These are phyloP conservation scores for Pseudocercospora musae DNA, from an alignment of 2,329 filamentous ascomycete genomes.

Conservation along the genomic window DNA sequence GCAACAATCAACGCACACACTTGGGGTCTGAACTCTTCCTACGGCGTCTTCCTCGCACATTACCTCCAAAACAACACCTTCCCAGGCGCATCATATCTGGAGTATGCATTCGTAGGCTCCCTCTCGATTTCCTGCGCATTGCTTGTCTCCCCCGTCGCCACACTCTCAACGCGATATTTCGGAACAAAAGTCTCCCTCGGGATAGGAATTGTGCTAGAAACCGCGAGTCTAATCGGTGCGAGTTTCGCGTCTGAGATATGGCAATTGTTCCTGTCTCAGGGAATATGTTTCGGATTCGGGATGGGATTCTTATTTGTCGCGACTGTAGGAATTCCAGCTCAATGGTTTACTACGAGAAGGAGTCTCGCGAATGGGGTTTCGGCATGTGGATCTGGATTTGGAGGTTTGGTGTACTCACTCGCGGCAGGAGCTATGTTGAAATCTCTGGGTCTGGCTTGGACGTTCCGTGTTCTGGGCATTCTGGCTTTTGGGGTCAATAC, in stretches of 20 bases:
- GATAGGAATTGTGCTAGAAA: conserved; percentile 62
- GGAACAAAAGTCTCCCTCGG: conserved; percentile 65
- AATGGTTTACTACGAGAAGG: conserved; percentile 69
- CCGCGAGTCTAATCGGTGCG: conserved; percentile 64
- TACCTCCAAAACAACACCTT: conserved; percentile 66
- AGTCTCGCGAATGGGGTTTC: conserved; percentile 68
- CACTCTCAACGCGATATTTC: conserved; percentile 56
- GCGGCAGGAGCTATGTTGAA: conserved; percentile 66
- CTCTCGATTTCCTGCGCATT: conserved; percentile 65
- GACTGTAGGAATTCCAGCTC: conserved; percentile 63
- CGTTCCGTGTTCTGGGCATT: conserved; percentile 64
- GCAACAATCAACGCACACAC: conserved; percentile 48
- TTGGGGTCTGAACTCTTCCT: conserved; percentile 48
- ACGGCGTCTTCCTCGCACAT: conserved; percentile 72
- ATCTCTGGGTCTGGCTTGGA: conserved; percentile 62
- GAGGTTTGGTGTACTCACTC: conserved; percentile 68
- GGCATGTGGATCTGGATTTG: conserved; percentile 68
- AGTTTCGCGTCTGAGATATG: conserved; percentile 67
- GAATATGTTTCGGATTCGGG: conserved; percentile 71
- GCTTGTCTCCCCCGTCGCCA: conserved; percentile 66
- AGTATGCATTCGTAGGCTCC: conserved; percentile 75
- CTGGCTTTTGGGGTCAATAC: conserved; percentile 63
- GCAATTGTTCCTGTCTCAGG: conserved; percentile 74
- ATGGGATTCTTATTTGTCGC: conserved; percentile 75
- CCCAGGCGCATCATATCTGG: conserved; percentile 59